These are phyloP conservation scores for Ophidiomyces ophidiicola DNA, from an alignment of 2,329 filamentous ascomycete species.

Conservation along the genomic window DNA sequence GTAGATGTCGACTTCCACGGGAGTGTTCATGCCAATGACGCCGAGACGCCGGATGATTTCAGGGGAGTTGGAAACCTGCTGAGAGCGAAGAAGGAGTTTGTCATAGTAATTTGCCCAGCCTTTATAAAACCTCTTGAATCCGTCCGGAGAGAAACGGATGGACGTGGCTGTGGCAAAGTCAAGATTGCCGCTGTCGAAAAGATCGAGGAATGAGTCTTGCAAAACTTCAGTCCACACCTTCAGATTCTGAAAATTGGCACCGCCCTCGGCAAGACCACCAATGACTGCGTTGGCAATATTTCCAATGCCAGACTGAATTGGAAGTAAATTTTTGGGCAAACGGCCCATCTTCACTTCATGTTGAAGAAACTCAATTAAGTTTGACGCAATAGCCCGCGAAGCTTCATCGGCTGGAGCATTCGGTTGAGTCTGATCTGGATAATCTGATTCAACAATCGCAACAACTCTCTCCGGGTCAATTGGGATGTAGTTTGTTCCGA, in stretches of 20 bases:
- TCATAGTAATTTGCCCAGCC: conserved; percentile 68
- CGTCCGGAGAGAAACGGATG: conserved; percentile 80
- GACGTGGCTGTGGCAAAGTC: conserved; percentile 85
- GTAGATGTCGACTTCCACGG: conserved; percentile 88
- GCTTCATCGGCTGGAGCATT: conserved; percentile 65
- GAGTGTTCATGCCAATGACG: conserved; percentile 90
- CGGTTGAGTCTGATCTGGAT: conserved; percentile 61
- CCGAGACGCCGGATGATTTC: conserved; percentile 81
- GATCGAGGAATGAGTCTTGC: conserved; percentile 83
- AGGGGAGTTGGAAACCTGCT: conserved; percentile 77
- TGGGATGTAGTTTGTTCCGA: conserved; percentile 70
- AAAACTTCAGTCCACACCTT: conserved; percentile 91
- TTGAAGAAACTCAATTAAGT: conserved; percentile 76
- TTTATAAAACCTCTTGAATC: conserved; percentile 82
- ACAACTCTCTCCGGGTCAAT: conserved; percentile 76
- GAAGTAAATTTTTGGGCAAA: conserved; percentile 63
- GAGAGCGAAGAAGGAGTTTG: conserved; percentile 75
- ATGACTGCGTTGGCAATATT: conserved; percentile 91
- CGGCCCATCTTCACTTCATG: conserved; percentile 71
- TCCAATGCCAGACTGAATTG: conserved; percentile 77
- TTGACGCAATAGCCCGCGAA: conserved; percentile 59
- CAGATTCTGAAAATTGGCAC: conserved; percentile 71
- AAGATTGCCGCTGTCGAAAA: conserved; percentile 76
- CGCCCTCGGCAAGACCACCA: conserved; percentile 60
- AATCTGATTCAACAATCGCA: conserved; percentile 72